Evolutionary conservation across 306 rosid species (phyloP).

Genomic region (Luffa acutangula): DNA sequence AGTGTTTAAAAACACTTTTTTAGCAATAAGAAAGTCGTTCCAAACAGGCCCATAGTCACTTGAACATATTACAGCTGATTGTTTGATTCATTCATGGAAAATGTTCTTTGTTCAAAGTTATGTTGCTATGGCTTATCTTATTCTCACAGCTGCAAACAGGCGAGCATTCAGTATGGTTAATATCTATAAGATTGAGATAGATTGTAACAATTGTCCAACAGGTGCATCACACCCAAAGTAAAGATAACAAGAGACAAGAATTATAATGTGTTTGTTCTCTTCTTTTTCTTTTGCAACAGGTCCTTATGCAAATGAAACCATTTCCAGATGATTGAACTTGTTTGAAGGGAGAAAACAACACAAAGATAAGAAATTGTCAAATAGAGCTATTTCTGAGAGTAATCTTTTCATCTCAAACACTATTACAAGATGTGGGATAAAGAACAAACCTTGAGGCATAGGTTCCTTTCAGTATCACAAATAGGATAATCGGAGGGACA

Average conservation of each 20-base stretch:
- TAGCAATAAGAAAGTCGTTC: too few relatives aligned
- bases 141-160: background rate
- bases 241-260: background rate
- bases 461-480: conserved; percentile 36
- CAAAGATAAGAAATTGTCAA: background rate
- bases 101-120: background rate
- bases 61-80: background rate
- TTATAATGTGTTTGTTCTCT: background rate
- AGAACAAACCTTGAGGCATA: conserved; percentile 64
- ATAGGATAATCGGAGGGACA: conserved; percentile 76
- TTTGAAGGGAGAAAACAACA: background rate
- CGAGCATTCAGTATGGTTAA: background rate
- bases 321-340: background rate
- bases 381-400: background rate
- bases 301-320: background rate
- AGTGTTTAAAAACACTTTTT: too few relatives aligned
- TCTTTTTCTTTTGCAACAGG: background rate
- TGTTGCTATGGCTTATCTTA: background rate
- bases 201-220: background rate
- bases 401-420: background rate
- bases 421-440: background rate
- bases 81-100: background rate
- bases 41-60: background rate
- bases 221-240: background rate
- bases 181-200: background rate